Evolutionary conservation across 2,329 filamentous ascomycete species (phyloP).

Genomic region (Diplodia mutila): DNA sequence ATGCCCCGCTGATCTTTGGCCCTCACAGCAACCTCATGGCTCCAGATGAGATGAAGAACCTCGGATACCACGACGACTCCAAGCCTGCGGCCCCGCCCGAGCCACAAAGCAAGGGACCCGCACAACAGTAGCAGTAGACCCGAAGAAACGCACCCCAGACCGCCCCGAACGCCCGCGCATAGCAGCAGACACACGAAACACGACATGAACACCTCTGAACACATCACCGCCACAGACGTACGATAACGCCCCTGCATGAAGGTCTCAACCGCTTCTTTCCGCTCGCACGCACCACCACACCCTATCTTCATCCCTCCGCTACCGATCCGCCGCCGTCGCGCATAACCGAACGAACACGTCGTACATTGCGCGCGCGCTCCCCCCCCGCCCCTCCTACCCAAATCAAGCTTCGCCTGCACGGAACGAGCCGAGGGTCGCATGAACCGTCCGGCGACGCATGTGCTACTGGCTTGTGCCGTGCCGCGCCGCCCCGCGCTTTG

Average conservation of each 20-base stretch:
- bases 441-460: background rate
- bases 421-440: constrained; percentile 6
- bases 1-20: background rate
- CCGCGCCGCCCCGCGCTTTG: too few relatives aligned
- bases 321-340: background rate
- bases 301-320: background rate
- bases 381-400: background rate
- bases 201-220: constrained; percentile 5
- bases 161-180: constrained; percentile 1
- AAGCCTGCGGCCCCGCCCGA: constrained; percentile 27
- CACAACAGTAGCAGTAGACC: background rate
- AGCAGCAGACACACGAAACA: constrained; percentile 20
- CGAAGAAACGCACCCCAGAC: constrained; percentile 4
- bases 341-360: background rate
- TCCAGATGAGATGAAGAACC: constrained; percentile 89
- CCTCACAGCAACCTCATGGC: constrained; percentile 86
- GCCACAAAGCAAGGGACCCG: constrained; percentile 20
- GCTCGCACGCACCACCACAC: background rate
- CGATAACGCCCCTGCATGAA: constrained; percentile 23
- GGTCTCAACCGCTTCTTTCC: background rate
- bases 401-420: background rate
- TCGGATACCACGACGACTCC: constrained; percentile 70
- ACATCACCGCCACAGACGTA: constrained; percentile 19
- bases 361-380: background rate
- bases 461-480: background rate